Base-by-base conservation (phyloP, 1,139 yeast species). In the Suzukiozyma palmioleophila region DNA sequence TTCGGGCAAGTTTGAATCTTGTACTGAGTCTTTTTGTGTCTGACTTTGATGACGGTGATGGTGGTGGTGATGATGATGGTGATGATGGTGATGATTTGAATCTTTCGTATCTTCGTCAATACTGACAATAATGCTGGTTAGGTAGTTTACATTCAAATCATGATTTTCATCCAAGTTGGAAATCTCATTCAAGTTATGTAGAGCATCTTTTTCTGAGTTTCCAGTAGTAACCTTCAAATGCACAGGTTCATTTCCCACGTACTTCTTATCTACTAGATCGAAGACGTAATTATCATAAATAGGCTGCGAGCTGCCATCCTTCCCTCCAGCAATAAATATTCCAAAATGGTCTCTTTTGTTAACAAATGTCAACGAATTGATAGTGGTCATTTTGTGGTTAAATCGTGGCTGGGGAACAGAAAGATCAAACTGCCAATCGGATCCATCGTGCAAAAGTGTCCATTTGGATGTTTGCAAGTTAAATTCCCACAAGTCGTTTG, bases 401-500 rank as follows among this genome's bases (percentile, higher is more conserved):
- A 60, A 82, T 37, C 88, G 63, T 1, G 73, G 71, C 3, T 42
- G 36, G 0, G 75, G 74, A 3, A 60, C 46, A 14, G 65, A 51
- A 1, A 62, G 54, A 36, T 64, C 54, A 1, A 43, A 42, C 21
- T 54, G 51, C 41, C 47, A 51, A 30, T 50, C 53, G 12, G 45
- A 14, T 2, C 75, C 79, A 42, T 64, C 71, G 42, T 72, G 72
- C 3, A 79, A 56, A 38, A 76, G 66, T 1, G 53, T 56, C 89
- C 90, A 83, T 14, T 56, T 54, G 38, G 64, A 65, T 2, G 69
- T 57, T 32, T 66, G 72, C 34, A 80, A 57, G 53, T 81, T 73
- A 46, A 81, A 77, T 46, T 72, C 73, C 90, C 92, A 84, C 16
- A 82, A 57, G 47, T 84, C 92, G 49, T 81, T 81, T 13, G 71